phyloP scores from a whole-genome alignment of 2,329 filamentous ascomycete genomes.

The Ophiostoma sp. region DNA sequence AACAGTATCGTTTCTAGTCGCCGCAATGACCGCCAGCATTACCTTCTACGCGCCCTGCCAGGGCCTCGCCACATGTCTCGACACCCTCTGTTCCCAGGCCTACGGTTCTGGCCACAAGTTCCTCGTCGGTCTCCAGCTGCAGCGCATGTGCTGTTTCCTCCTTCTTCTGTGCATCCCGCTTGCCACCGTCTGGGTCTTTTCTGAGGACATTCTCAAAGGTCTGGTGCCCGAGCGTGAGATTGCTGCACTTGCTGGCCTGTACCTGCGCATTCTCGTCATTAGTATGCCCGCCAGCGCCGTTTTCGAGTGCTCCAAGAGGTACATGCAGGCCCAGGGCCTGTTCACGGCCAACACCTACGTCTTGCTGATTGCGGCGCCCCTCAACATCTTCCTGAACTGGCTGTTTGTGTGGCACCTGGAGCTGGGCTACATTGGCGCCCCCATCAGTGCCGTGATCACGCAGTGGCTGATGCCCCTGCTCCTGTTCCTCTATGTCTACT shows the following conservation, averaged over 20 bases:
- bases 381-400: slow-evolving; percentile 78
- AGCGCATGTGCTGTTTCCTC: slow-evolving; percentile 78
- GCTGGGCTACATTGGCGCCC: slow-evolving; percentile 73
- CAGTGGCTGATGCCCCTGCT: slow-evolving; percentile 72
- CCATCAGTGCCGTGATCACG: slow-evolving; percentile 73
- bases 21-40: slow-evolving; percentile 78
- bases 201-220: slow-evolving; percentile 60
- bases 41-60: slow-evolving; percentile 76
- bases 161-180: slow-evolving; percentile 70
- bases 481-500: slow-evolving; percentile 73
- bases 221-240: slow-evolving; percentile 73
- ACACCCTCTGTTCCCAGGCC: slow-evolving; percentile 91
- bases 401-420: slow-evolving; percentile 71
- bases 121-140: slow-evolving; percentile 79
- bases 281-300: slow-evolving; percentile 74
- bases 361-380: slow-evolving; percentile 70
- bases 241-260: slow-evolving; percentile 69
- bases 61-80: slow-evolving; percentile 84
- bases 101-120: slow-evolving; percentile 90
- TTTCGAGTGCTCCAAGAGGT: slow-evolving; percentile 77
- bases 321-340: slow-evolving; percentile 77
- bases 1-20: slow-evolving; percentile 42
- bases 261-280: slow-evolving; percentile 67
- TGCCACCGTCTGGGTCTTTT: slow-evolving; percentile 66
- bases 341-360: slow-evolving; percentile 81